Evolutionary conservation across 31 red algal genomes (phyloP), one percentile per base, ranked within the genome.

Genomic region (Odonthalia washingtoniensis): DNA sequence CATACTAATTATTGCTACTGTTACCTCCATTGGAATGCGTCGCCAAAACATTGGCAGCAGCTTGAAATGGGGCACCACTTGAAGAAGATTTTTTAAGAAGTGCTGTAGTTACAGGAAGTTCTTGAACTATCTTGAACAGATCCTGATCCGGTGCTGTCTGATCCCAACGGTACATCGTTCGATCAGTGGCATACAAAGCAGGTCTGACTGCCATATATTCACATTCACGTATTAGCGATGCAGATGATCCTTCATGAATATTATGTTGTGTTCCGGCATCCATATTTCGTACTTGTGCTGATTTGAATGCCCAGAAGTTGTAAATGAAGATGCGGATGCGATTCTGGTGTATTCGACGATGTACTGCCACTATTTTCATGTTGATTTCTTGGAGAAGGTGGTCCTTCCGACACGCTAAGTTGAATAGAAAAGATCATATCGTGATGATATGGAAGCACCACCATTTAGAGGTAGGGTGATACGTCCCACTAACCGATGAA

Each of bases 71-170:
- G 39, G 89, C 89, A 33, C 72, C 42, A 77, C 64, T 69, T 45
- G 69, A 46, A 14, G 77, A 77, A 30, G 87, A 34, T 0, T 72
- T 80, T 72, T 85, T 49, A n/a, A 81, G 53, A 34, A 74, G 31
- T 4, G 82, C 89, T 2, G 89, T 81, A 39, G 82, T 92, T 31
- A 46, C 89, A 2, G 89, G 89, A 31, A 81, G 89, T 35, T 92
- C 89, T 4, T 92, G 53, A 1, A 92, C 89, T 30, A 57, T 78
- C 26, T 72, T 85, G 31, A 86, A 80, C 33, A 92, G 81, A 27
- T 81, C 87, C 12, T 82, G 87, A 4, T 24, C 74, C 2, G 87
- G 87, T 17, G 87, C 78, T 37, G 87, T 90, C 34, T 65, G 79
- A 14, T 70, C 78, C 21, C 87, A 78, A 0, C 35, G 38, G 65